Percentiles rank a stretch among this genome's conserved stretches.
phyloP scores from a whole-genome alignment of 2,329 filamentous ascomycete genomes.

The Ophiostoma piceae region DNA sequence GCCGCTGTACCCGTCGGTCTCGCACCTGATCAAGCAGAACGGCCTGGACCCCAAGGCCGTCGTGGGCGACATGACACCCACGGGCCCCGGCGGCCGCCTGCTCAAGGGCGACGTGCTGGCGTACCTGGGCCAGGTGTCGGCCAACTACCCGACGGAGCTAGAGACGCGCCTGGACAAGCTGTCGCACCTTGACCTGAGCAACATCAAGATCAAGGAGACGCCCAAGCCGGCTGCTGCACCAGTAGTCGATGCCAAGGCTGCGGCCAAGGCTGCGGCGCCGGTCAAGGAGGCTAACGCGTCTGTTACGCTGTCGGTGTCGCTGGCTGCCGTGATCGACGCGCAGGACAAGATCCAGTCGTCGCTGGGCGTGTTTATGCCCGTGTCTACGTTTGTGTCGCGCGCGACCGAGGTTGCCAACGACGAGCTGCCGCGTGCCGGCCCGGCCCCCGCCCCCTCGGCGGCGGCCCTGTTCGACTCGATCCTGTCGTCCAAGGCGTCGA shows the following conservation, averaged over 20 bases:
- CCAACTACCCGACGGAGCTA: constrained; percentile 64
- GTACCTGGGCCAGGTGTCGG: constrained; percentile 72
- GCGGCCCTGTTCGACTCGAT: constrained; percentile 88
- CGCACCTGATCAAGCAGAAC: constrained; percentile 72
- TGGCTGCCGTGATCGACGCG: constrained; percentile 70
- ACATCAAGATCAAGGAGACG: constrained; percentile 68
- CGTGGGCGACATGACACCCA: constrained; percentile 75
- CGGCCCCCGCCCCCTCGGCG: constrained; percentile 59
- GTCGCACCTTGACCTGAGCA: constrained; percentile 83
- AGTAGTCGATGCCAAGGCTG: constrained; percentile 36
- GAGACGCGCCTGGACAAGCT: constrained; percentile 69
- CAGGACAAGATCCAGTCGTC: constrained; percentile 74
- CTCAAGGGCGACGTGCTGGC: constrained; percentile 95
- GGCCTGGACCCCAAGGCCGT: constrained; percentile 65
- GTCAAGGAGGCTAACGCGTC: constrained; percentile 40
- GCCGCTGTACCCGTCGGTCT: constrained; percentile 76
- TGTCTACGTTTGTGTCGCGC: constrained; percentile 80
- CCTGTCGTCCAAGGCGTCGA: constrained; percentile 54
- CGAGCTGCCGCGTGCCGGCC: constrained; percentile 61
- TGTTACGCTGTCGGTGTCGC: constrained; percentile 69
- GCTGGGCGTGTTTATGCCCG: constrained; percentile 72
- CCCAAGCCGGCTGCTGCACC: constrained; percentile 28
- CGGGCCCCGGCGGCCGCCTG: constrained; percentile 79
- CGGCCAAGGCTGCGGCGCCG: constrained; percentile 31
- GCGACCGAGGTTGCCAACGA: constrained; percentile 86